These are phyloP conservation scores for Spathaspora sp. DNA, from an alignment of 805 yeast species.

Conservation along the genomic window DNA sequence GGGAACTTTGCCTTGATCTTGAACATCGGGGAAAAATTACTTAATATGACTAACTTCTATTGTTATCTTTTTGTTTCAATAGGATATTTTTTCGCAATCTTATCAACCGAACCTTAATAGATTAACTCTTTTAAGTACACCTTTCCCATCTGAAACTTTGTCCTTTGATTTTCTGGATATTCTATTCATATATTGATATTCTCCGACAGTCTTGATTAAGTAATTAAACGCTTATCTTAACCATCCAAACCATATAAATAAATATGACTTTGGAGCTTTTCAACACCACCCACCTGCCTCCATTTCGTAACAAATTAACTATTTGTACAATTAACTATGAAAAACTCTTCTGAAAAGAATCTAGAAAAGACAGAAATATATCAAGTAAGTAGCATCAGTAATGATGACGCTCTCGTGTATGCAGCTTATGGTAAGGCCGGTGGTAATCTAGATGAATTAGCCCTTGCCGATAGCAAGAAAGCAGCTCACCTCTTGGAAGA, in stretches of 20 bases:
- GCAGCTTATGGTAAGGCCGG: no score
- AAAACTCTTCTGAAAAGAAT: no score
- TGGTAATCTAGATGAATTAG: slow-evolving; percentile 2
- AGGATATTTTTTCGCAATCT: background rate
- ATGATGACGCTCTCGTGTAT: background rate
- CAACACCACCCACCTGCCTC: no score
- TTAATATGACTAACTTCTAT: background rate
- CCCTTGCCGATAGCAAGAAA: slow-evolving; percentile 2
- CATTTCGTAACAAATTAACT: no score
- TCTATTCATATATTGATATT: background rate
- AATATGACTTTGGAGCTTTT: no score
- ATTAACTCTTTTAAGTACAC: background rate
- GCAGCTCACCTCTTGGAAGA: slow-evolving; percentile 9
- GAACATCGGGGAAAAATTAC: background rate
- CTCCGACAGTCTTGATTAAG: no score
- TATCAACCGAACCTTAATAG: background rate
- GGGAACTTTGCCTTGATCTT: no score
- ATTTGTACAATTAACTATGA: no score
- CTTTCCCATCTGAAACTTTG: background rate
- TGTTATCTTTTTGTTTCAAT: background rate
- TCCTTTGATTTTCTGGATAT: background rate
- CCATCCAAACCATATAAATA: no score
- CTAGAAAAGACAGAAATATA: no score
- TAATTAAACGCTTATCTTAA: no score
- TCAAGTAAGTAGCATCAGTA: background rate